Percentiles rank a stretch among this genome's conserved stretches.
Conservation (phyloP, 164 flowering plant genomes). For the Tinospora cordifolia region DNA sequence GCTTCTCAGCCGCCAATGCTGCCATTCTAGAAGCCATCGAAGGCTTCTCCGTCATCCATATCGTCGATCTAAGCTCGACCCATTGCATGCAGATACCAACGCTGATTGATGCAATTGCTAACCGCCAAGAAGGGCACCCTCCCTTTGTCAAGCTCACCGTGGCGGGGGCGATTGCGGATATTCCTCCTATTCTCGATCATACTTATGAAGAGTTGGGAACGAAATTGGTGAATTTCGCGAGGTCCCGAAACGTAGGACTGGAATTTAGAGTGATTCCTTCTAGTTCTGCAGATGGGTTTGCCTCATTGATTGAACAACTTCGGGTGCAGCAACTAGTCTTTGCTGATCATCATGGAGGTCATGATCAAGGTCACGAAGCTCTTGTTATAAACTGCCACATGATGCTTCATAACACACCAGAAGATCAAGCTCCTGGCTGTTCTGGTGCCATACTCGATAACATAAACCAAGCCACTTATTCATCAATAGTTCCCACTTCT, state of each 20-base stretch:
- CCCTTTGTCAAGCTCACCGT: constrained; percentile 67
- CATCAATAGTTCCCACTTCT: background rate
- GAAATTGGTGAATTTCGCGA: constrained; percentile 59
- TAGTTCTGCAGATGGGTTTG: constrained; percentile 56
- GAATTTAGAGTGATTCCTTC: constrained; percentile 63
- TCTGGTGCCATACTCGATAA: constrained; percentile 7
- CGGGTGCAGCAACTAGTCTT: constrained; percentile 32
- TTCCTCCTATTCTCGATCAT: constrained; percentile 62
- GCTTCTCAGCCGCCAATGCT: constrained; percentile 90
- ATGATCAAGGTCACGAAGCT: constrained; percentile 45
- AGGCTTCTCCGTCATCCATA: constrained; percentile 54
- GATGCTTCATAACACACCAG: constrained; percentile 71
- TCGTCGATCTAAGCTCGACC: constrained; percentile 70
- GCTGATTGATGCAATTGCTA: constrained; percentile 64
- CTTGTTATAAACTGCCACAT: constrained; percentile 79
- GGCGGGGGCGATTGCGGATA: constrained; percentile 30
- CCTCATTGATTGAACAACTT: constrained; percentile 55
- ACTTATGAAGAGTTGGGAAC: constrained; percentile 72
- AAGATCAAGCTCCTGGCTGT: constrained; percentile 41
- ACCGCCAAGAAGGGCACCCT: constrained; percentile 38
- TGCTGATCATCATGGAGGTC: constrained; percentile 2
- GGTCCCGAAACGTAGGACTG: constrained; percentile 52
- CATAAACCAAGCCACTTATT: constrained; percentile 15
- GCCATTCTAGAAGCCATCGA: constrained; percentile 62
- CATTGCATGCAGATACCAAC: constrained; percentile 99